phyloP scores from a whole-genome alignment of 176 grass and related monocot genomes.

The Cenchrus americanus region DNA sequence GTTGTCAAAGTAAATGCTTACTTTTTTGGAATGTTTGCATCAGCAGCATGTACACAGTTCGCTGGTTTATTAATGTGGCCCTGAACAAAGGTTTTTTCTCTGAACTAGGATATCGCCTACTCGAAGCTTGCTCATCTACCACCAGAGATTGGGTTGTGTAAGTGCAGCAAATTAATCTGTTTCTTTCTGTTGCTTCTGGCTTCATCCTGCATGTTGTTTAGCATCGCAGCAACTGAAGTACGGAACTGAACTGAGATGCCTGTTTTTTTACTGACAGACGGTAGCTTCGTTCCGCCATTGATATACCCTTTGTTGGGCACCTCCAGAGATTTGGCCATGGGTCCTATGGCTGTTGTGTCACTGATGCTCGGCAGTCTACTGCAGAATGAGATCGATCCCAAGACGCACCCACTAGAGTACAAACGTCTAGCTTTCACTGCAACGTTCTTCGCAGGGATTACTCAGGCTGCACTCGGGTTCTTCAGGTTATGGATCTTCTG shows the following conservation, averaged over 20 bases:
- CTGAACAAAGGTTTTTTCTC: background rate
- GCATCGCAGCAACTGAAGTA: background rate
- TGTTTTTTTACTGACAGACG: constrained; percentile 39
- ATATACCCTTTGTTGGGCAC: constrained; percentile 76
- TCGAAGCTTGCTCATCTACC: constrained; percentile 77
- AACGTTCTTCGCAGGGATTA: constrained; percentile 79
- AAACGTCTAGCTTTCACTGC: constrained; percentile 67
- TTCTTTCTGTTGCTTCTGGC: background rate
- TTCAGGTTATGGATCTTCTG: constrained; percentile 48
- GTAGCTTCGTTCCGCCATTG: constrained; percentile 83
- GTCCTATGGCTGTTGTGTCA: constrained; percentile 77
- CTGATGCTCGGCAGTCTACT: constrained; percentile 73
- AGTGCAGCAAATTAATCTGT: constrained; percentile 40
- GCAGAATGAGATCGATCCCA: constrained; percentile 57
- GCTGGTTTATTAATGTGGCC: background rate
- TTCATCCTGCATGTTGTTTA: background rate
- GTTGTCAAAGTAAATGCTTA: background rate
- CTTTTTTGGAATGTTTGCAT: background rate
- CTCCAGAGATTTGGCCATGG: constrained; percentile 84
- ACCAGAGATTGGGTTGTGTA: constrained; percentile 74
- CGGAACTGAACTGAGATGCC: background rate
- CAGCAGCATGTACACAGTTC: background rate
- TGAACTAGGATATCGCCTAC: constrained; percentile 75
- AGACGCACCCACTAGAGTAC: constrained; percentile 53
- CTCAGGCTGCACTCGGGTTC: constrained; percentile 66